Conservation (phyloP, 2,329 filamentous ascomycete genomes). For the Grosmannia clavigera region DNA sequence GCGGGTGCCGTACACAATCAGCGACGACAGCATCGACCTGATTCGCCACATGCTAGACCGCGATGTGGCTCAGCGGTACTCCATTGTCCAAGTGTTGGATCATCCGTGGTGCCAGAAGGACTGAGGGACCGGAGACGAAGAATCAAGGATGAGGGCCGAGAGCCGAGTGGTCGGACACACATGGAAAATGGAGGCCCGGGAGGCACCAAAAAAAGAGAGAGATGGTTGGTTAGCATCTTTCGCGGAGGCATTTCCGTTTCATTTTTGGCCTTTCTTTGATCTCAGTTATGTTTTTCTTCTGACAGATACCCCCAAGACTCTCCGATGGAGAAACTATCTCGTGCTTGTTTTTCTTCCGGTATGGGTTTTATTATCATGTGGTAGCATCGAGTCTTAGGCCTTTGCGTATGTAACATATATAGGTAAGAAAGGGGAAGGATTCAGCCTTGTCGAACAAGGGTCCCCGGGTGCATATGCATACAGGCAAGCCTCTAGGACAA, state of each 20-base stretch:
- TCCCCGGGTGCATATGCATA: background rate
- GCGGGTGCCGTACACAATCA: conserved; percentile 76
- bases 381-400: background rate
- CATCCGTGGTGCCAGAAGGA: conserved; percentile 60
- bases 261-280: background rate
- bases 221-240: background rate
- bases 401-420: background rate
- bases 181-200: background rate
- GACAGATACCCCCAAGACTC: conserved; percentile 4
- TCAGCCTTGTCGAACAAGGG: background rate
- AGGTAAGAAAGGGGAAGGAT: background rate
- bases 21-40: conserved; percentile 85
- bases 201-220: background rate
- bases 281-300: background rate
- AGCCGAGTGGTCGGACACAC: background rate
- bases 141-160: background rate
- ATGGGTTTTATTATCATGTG: background rate
- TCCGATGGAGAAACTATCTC: background rate
- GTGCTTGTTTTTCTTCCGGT: background rate
- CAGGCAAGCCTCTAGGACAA: background rate
- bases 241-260: background rate
- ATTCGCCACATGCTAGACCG: conserved; percentile 87
- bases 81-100: conserved; percentile 77
- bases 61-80: conserved; percentile 68
- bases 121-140: background rate